Percentiles rank a stretch among this genome's conserved stretches.
phyloP scores from a whole-genome alignment of 148 eudicot species.

The Rhododendron kiyosumense region DNA sequence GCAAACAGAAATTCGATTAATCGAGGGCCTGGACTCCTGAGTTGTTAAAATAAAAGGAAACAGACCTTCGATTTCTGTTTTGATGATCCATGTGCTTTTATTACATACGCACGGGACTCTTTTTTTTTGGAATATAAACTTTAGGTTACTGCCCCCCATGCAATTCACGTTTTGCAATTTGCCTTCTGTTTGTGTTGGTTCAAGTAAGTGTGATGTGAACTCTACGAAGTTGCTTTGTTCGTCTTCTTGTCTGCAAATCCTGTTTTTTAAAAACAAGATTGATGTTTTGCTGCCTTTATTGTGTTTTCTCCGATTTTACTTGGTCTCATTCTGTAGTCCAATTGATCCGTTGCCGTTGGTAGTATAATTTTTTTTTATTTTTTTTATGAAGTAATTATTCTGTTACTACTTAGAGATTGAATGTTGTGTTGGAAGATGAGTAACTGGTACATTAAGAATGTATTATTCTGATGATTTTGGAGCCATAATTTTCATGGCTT shows the following conservation, averaged over 20 bases:
- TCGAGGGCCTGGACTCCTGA: neutral
- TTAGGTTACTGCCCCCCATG: neutral
- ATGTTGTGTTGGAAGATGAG: neutral
- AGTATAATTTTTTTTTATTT: neutral
- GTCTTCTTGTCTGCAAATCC: neutral
- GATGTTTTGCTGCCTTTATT: neutral
- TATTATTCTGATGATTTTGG: neutral
- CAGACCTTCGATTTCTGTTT: neutral
- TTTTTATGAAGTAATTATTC: neutral
- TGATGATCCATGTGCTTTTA: neutral
- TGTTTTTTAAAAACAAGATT: neutral
- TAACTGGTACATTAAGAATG: neutral
- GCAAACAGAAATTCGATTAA: neutral
- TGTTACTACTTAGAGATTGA: neutral
- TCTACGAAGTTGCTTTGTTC: neutral
- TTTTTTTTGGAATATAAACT: neutral
- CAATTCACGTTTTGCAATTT: neutral
- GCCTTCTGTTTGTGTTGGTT: neutral
- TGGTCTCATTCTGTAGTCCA: neutral
- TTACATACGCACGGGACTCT: neutral
- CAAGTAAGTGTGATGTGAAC: neutral
- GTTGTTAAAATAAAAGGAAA: neutral
- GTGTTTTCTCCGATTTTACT: neutral
- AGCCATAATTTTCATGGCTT: neutral
- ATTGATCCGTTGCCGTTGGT: neutral